These are phyloP conservation scores for Xylaria sp. DNA, from an alignment of 2,329 filamentous ascomycete genomes.

Conservation along the genomic window DNA sequence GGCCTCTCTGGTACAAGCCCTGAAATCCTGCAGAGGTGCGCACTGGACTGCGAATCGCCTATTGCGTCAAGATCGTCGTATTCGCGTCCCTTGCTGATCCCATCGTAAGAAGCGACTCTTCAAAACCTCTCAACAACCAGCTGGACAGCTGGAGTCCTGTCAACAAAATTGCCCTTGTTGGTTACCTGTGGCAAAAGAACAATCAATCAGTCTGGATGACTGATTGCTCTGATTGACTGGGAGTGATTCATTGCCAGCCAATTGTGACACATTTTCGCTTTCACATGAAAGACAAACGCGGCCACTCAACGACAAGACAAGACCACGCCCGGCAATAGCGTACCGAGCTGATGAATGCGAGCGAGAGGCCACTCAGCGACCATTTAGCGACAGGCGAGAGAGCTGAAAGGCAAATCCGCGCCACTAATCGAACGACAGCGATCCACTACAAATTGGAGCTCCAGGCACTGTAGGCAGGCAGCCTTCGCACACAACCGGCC, in stretches of 20 bases:
- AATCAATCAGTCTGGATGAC: not conserved
- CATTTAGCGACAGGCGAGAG: conserved; percentile 25
- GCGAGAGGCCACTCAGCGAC: conserved; percentile 17
- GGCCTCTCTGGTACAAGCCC: conserved; percentile 1
- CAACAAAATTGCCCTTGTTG: conserved; percentile 5
- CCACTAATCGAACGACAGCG: conserved; percentile 16
- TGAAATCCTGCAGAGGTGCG: conserved; percentile 7
- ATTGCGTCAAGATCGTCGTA: conserved; percentile 26
- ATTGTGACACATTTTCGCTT: conserved; percentile 21
- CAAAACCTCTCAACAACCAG: not conserved
- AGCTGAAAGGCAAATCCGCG: conserved; percentile 29
- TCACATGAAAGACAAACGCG: conserved; percentile 21
- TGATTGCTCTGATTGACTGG: conserved; percentile 17
- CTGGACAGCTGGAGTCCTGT: not conserved
- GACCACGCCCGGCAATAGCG: not conserved
- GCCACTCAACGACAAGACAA: conserved; percentile 1
- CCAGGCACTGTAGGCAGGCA: conserved; percentile 13
- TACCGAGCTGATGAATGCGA: conserved; percentile 27
- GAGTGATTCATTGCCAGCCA: conserved; percentile 28
- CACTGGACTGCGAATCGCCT: conserved; percentile 5
- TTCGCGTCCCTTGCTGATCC: conserved; percentile 25
- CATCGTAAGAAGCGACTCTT: not conserved
- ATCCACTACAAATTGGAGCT: conserved; percentile 4
- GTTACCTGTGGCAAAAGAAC: conserved; percentile 24
- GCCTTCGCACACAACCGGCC: not conserved